A percentile compares a stretch with the other conserved stretches of the same genome.
These are phyloP conservation scores for Cucurbitaria berberidis DNA, from an alignment of 2,329 filamentous ascomycete species.

Conservation along the genomic window DNA sequence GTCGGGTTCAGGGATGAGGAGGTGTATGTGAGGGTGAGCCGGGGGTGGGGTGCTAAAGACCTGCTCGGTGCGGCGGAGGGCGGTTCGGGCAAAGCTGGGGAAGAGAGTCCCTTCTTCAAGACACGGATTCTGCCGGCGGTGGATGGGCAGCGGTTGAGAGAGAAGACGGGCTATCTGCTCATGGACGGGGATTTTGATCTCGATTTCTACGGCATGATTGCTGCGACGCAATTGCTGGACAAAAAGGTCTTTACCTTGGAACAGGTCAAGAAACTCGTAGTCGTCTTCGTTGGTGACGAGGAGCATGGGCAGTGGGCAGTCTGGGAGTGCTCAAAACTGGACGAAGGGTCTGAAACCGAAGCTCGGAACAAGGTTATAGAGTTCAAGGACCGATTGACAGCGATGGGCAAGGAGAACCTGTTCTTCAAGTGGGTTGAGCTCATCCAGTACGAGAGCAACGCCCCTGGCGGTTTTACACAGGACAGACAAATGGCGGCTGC, in stretches of 20 bases:
- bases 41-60: slow-evolving; percentile 71
- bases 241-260: slow-evolving; percentile 64
- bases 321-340: slow-evolving; percentile 65
- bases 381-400: slow-evolving; percentile 77
- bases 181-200: slow-evolving; percentile 87
- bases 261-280: slow-evolving; percentile 73
- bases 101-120: slow-evolving; percentile 64
- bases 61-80: slow-evolving; percentile 57
- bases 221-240: slow-evolving; percentile 73
- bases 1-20: slow-evolving; percentile 81
- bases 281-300: slow-evolving; percentile 40
- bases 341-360: slow-evolving; percentile 63
- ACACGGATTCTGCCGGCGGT: slow-evolving; percentile 72
- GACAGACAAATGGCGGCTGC: slow-evolving; percentile 76
- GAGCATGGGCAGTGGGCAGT: slow-evolving; percentile 71
- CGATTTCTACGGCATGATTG: slow-evolving; percentile 81
- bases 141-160: slow-evolving; percentile 66
- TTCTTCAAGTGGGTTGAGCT: slow-evolving; percentile 95
- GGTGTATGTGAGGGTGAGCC: slow-evolving; percentile 79
- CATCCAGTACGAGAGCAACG: slow-evolving; percentile 83
- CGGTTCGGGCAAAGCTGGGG: slow-evolving; percentile 54
- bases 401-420: slow-evolving; percentile 82
- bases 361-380: slow-evolving; percentile 75
- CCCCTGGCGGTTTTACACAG: slow-evolving; percentile 76
- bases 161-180: slow-evolving; percentile 87